Evolutionary conservation across 192 early-diverging fungal species (phyloP).

Genomic region (Backusella westeae): DNA sequence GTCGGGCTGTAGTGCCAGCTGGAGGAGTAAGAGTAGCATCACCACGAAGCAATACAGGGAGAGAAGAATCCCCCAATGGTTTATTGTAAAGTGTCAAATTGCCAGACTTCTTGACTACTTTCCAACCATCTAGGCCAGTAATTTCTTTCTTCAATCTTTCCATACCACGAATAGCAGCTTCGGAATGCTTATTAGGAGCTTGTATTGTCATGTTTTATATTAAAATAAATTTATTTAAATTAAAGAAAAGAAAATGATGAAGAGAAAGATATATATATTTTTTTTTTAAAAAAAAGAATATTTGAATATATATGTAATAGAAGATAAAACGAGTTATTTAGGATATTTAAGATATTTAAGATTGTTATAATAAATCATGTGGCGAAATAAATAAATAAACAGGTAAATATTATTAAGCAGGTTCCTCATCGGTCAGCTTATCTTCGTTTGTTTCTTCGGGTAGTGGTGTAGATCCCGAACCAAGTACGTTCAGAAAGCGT

Average conservation of each 20-base stretch:
- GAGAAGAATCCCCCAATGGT: conserved; percentile 31
- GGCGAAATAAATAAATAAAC: not conserved
- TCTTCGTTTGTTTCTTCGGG: not conserved
- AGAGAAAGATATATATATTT: not conserved
- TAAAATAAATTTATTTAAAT: not conserved
- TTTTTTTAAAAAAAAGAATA: too few species aligned
- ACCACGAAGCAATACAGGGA: conserved; percentile 52
- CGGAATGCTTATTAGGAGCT: not conserved
- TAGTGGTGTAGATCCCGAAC: not conserved
- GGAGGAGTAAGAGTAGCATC: conserved; percentile 33
- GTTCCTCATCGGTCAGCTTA: conserved; percentile 1
- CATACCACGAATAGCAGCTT: not conserved
- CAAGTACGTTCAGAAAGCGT: conserved; percentile 25
- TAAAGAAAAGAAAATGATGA: not conserved
- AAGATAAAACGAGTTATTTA: not conserved
- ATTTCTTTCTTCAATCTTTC: conserved; percentile 41
- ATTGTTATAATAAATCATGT: not conserved
- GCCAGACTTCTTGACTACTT: conserved; percentile 34
- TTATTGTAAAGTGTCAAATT: conserved; percentile 51
- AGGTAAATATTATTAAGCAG: not conserved
- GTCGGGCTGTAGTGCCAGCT: conserved; percentile 23
- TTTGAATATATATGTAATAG: not conserved
- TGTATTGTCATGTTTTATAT: not conserved
- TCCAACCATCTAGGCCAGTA: conserved; percentile 43
- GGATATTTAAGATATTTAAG: not conserved